Evolutionary conservation across 2,329 filamentous ascomycete species (phyloP), one percentile per base, ranked within the genome.

Genomic region (Scytalidium lignicola): DNA sequence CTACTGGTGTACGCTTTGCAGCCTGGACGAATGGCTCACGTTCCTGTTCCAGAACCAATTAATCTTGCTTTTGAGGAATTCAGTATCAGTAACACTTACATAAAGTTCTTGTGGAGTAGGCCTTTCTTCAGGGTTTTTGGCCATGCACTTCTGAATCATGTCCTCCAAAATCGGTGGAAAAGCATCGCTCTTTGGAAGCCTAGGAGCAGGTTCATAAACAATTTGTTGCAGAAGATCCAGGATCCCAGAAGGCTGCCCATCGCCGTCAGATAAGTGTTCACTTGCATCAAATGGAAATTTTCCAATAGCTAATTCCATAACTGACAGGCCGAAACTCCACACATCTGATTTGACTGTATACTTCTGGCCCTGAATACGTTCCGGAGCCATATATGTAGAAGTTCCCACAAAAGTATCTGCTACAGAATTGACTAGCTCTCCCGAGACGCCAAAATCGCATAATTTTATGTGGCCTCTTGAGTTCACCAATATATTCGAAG

Each of bases 301-400:
- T 57, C 93, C 93, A 64, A 99, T 96, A 28, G 93, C 93, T 58
- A 99, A 73, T 70, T 99, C 93, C 91, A 99, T 97, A 54, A 99
- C 83, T 0, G 86, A 86, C 57, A 99, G 74, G 26, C 93, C 93
- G 55, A 96, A 95, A 78, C 91, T 96, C 93, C 93, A 99, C 3
- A 99, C 93, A 67, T 99, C 93, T 12, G 91, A 96, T 69, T 96
- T 96, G 62, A 99, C 92, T 0, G 92, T 96, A 70, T 99, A 99
- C 61, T 89, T 90, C 55, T 93, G 90, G 54, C 93, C 93, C 67
- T 97, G 91, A 58, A 99, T 99, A 67, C 93, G 83, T 73, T 99
- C 93, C 0, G 93, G 93, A 0, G 93, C 93, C 93, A 99, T 99
- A 74, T 99, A 99, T 49, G 93, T 99, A 32, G 93, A 96, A 1